phyloP scores from a whole-genome alignment of 352 stramenopile species.

The Phytophthora melonis region DNA sequence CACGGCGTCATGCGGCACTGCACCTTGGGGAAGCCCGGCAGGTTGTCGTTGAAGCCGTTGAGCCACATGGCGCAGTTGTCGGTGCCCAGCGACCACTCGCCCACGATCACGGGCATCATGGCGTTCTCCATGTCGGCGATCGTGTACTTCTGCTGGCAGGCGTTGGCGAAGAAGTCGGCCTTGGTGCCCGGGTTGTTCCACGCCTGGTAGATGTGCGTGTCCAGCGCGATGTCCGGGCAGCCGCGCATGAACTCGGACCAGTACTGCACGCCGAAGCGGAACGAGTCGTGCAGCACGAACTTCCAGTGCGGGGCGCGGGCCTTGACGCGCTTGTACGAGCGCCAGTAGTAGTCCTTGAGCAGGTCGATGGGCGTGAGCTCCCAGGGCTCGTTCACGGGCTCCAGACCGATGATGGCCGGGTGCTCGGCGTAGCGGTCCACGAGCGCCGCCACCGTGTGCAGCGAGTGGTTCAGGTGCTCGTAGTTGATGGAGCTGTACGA shows the following conservation, averaged over 20 bases:
- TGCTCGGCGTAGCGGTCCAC: constrained; percentile 90
- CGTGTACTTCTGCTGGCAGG: constrained; percentile 89
- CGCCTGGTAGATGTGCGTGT: constrained; percentile 97
- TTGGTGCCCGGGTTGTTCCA: constrained; percentile 76
- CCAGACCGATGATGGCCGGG: constrained; percentile 91
- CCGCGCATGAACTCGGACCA: constrained; percentile 63
- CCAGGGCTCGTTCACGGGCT: constrained; percentile 97
- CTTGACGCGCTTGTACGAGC: constrained; percentile 95
- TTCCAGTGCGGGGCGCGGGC: constrained; percentile 94
- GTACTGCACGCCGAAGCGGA: constrained; percentile 39
- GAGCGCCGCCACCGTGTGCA: constrained; percentile 87
- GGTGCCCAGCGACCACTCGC: constrained; percentile 93
- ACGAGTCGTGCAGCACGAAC: constrained; percentile 48
- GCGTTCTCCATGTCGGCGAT: constrained; percentile 61
- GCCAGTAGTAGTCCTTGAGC: constrained; percentile 96
- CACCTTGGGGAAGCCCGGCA: constrained; percentile 92
- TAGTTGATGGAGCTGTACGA: constrained; percentile 93
- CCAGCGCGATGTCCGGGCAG: constrained; percentile 93
- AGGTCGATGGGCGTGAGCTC: constrained; percentile 93
- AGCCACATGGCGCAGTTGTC: constrained; percentile 89
- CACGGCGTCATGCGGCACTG: constrained; percentile 91
- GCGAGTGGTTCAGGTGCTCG: constrained; percentile 91
- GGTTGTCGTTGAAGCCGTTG: constrained; percentile 43
- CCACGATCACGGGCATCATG: constrained; percentile 94
- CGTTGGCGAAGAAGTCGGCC: constrained; percentile 90